Base-by-base conservation (phyloP, 1,284 basidiomycete species). In the Pseudozyma flocculosa region DNA sequence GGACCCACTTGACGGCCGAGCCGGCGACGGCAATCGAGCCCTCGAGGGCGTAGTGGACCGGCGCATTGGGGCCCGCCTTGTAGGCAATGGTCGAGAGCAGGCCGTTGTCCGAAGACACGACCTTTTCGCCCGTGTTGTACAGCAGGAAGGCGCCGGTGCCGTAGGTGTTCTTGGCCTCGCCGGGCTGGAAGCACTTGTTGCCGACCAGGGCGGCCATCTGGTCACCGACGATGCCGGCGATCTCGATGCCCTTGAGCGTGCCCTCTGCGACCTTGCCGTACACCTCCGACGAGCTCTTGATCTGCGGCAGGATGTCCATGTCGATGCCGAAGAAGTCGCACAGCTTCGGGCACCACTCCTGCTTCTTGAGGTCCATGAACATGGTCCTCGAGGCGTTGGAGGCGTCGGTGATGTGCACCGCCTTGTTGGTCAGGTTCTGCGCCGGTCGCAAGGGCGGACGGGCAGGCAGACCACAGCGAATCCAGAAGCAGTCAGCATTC, bases 321-420 rank as follows among this genome's bases (percentile, higher is more conserved):
- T 87, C 86, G 74, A 97, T 80, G 48, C 84, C 87, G 71, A 98
- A 97, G 82, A 97, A 98, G 36, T 87, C 83, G 68, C 95, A 83
- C 26, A 97, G 84, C 38, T 84, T 84, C 2, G 85, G 82, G 69
- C 91, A 89, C 92, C 92, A 98, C 73, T 86, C 70, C 32, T 95
- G 84, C 1, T 87, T 89, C 42, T 82, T 82, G 51, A 93, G 82
- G 76, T 94, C 90, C 80, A 96, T 85, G 50, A 97, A 85, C 51
- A 98, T 87, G 0, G 94, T 97, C 42, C 94, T 88, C 2, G 93
- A 97, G 2, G 94, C 94, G 78, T 98, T 98, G 50, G 92, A 92
- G n/a, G 90, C 87, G 78, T 98, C 94, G 64, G 87, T 88, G 62
- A 95, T 85, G 80, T 97, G 92, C n/a, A 90, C 80, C 41, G 85